phyloP scores from a whole-genome alignment of 2,329 filamentous ascomycete species.

The Aureobasidium sp. region DNA sequence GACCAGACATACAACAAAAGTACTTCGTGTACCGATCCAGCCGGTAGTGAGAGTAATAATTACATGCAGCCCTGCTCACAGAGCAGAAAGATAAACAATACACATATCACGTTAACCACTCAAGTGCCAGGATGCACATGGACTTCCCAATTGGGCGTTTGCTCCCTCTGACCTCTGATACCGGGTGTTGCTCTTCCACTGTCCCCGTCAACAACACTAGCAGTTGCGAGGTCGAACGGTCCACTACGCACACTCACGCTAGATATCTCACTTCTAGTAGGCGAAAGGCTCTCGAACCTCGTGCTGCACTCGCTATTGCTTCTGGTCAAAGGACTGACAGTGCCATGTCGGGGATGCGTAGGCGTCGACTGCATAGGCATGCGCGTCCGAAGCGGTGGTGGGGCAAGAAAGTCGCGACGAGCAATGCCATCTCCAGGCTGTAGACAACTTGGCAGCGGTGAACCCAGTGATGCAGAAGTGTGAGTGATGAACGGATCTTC shows the following conservation, averaged over 20 bases:
- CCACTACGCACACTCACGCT: neutral
- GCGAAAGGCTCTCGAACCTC: neutral
- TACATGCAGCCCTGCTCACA: neutral
- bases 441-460: neutral
- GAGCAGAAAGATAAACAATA: neutral
- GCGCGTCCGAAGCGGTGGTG: neutral
- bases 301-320: slow-evolving; percentile 10
- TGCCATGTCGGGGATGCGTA: neutral
- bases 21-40: neutral
- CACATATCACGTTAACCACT: neutral
- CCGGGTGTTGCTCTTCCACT: neutral
- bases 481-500: neutral
- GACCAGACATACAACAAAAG: neutral
- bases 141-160: slow-evolving; percentile 10
- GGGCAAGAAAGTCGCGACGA: neutral
- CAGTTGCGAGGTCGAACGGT: neutral
- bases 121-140: neutral
- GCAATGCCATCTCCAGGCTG: neutral
- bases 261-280: neutral
- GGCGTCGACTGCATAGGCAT: neutral
- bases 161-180: neutral
- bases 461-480: neutral
- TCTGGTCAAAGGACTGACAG: neutral
- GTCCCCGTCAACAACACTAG: slow-evolving; percentile 1
- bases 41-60: neutral